Conservation (phyloP, 2,329 filamentous ascomycete species). For the Microdochium paspali region DNA sequence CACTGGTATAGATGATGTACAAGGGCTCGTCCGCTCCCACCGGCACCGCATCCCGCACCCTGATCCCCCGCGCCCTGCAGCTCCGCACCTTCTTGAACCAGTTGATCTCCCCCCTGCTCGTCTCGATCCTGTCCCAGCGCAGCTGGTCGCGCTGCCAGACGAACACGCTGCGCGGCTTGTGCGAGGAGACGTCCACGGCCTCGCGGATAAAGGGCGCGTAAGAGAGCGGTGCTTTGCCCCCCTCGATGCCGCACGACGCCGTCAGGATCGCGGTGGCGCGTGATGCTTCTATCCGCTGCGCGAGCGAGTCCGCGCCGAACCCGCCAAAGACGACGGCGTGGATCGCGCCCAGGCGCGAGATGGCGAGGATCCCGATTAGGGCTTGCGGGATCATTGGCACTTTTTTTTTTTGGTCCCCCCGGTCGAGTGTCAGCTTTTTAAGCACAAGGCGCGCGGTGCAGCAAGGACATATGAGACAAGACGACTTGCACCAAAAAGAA, state of each 20-base stretch:
- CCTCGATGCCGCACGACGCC: slow-evolving; percentile 87
- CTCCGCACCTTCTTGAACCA: slow-evolving; percentile 73
- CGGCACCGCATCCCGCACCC: slow-evolving; percentile 66
- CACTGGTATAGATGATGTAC: slow-evolving; percentile 76
- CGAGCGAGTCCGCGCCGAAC: slow-evolving; percentile 72
- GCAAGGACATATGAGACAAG: no score
- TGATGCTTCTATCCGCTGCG: slow-evolving; percentile 81
- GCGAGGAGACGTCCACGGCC: slow-evolving; percentile 55
- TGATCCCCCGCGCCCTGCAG: slow-evolving; percentile 56
- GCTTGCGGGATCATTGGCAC: slow-evolving; percentile 95
- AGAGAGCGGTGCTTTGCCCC: slow-evolving; percentile 66
- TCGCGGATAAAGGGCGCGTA: slow-evolving; percentile 72
- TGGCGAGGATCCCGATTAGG: slow-evolving; percentile 76
- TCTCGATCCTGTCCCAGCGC: slow-evolving; percentile 62
- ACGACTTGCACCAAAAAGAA: no score
- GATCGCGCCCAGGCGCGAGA: slow-evolving; percentile 72
- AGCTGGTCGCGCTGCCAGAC: slow-evolving; percentile 78
- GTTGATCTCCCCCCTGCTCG: slow-evolving; percentile 59
- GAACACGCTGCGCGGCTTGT: slow-evolving; percentile 65
- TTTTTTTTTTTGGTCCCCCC: slow-evolving; percentile 27
- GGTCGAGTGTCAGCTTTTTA: no score
- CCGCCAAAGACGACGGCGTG: slow-evolving; percentile 92
- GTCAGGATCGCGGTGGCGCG: slow-evolving; percentile 70
- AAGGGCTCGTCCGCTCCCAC: slow-evolving; percentile 68
- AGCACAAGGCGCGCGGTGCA: no score